Percentiles rank a stretch among this genome's conserved stretches.
phyloP scores from a whole-genome alignment of 305 asterid genomes.

The Nicotiana rustica region DNA sequence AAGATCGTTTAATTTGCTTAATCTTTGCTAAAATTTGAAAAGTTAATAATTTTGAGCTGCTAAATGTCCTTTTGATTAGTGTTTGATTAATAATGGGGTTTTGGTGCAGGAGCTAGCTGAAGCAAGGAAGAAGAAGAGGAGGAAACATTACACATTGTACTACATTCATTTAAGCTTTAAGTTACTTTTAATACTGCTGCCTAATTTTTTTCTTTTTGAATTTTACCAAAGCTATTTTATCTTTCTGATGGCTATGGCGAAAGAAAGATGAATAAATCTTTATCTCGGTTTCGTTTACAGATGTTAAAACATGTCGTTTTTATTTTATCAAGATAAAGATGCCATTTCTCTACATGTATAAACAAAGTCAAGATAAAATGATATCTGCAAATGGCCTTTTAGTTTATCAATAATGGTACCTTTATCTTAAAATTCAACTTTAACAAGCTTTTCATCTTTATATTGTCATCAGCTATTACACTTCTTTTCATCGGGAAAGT shows the following conservation, averaged over 20 bases:
- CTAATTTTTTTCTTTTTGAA: not conserved
- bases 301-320: not conserved
- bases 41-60: not conserved
- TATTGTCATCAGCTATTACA: not conserved
- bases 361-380: too few relatives aligned
- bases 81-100: not conserved
- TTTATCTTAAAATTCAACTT: not conserved
- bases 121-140: slow-evolving; percentile 88
- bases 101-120: slow-evolving; percentile 38
- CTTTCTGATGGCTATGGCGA: slow-evolving; percentile 12
- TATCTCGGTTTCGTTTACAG: not conserved
- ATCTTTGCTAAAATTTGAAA: not conserved
- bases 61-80: not conserved
- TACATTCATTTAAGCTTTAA: slow-evolving; percentile 32
- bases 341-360: too few relatives aligned
- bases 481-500: not conserved
- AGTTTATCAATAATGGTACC: too few relatives aligned
- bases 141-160: slow-evolving; percentile 85
- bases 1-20: not conserved
- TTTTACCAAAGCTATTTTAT: not conserved
- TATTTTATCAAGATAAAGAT: not conserved
- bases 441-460: not conserved
- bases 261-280: slow-evolving; percentile 6
- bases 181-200: not conserved
- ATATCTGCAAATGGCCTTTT: too few relatives aligned